Base-by-base conservation (phyloP, 176 grass and related monocot species). In the Paspalum notatum region DNA sequence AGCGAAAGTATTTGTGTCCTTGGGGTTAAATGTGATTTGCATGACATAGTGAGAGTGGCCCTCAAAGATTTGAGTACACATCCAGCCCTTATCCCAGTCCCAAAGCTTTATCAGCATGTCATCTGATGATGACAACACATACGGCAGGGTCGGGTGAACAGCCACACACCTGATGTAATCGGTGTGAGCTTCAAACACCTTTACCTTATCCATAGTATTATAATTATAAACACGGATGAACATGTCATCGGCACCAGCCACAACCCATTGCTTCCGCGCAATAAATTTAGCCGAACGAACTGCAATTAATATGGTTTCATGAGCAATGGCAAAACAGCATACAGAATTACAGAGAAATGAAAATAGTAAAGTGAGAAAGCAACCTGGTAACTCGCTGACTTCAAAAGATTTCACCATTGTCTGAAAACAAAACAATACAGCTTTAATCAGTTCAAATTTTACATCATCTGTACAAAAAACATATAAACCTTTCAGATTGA, bases 381-480 rank as follows among this genome's bases (percentile, higher is more conserved):
- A 75, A 82, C 94, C 94, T 77, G 91, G 94, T 68, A 97, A 86
- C 54, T 93, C 94, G 12, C 88, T 97, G 56, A 93, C 94, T 79
- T 97, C 94, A 82, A 97, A 97, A 73, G 94, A 97, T 79, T 97
- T 97, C 63, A 89, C 94, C 94, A 97, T 97, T 70, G 91, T 93
- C 94, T 97, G 80, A 21, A 50, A 48, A 78, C 40, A 88, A 70
- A 85, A 44, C 59, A 77, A 51, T 61, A 85, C 2, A 66, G 32
- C 16, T 26, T 70, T 77, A 49, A 54, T 81, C 9, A 77, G 74
- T 41, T 62, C 44, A 80, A 46, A 73, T 65, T 68, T 18, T 43
- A 78, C 2, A 71, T 78, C 57, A 27, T 74, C 5, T 42, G 12
- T 49, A 51, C 13, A 85, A 85, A 78, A 71, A 12, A 14, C 14